These are phyloP conservation scores for Aschersonia sp. DNA, from an alignment of 2,329 filamentous ascomycete genomes.

Conservation along the genomic window DNA sequence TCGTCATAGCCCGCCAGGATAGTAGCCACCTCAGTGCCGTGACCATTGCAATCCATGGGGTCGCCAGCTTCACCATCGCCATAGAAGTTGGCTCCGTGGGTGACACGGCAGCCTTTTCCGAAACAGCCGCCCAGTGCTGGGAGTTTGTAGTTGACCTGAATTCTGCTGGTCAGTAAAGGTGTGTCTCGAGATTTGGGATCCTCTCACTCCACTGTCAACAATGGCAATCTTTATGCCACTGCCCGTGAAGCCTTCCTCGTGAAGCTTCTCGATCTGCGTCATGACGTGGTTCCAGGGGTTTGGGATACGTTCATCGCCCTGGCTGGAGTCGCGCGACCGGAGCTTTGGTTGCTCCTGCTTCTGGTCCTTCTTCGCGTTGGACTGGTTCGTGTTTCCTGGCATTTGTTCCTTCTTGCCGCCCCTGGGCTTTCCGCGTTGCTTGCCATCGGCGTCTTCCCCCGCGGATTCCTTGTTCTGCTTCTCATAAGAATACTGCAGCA, in stretches of 20 bases:
- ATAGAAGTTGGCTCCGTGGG: neutral
- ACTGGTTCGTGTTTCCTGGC: neutral
- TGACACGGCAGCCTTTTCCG: neutral
- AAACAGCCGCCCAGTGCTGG: neutral
- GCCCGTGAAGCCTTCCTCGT: neutral
- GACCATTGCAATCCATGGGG: constrained; percentile 2
- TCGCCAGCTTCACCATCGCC: neutral
- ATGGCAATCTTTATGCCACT: neutral
- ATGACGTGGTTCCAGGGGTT: neutral
- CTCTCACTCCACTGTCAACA: neutral
- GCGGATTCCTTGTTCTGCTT: neutral
- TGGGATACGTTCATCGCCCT: neutral
- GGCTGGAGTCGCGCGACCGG: neutral
- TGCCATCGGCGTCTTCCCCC: too few relatives aligned
- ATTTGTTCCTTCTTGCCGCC: neutral
- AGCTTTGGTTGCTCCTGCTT: neutral
- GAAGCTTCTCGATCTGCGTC: neutral
- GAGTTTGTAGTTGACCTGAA: neutral
- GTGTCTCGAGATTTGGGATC: too few relatives aligned
- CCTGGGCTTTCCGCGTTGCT: too few relatives aligned
- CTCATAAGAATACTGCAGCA: neutral
- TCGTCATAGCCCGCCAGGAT: constrained; percentile 1
- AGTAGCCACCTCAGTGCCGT: constrained; percentile 4
- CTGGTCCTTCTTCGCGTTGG: neutral
- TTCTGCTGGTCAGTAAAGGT: too few relatives aligned